phyloP scores from a whole-genome alignment of 2,329 filamentous ascomycete species.

The Elsinoe perseae region DNA sequence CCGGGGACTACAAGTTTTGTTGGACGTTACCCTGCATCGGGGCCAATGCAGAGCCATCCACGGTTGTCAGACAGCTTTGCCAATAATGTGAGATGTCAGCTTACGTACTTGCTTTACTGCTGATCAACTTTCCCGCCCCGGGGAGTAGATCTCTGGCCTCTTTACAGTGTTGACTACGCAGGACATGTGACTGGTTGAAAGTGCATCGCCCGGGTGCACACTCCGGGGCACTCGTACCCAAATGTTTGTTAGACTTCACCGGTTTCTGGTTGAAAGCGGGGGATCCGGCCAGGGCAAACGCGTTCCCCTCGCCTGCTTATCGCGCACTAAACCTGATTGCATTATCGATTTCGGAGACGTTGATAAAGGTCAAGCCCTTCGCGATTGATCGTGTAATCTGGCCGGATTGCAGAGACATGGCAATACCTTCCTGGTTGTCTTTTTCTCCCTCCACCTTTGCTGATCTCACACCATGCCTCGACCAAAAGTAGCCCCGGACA shows the following conservation, averaged over 20 bases:
- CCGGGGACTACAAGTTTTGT: background rate
- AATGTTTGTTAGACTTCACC: background rate
- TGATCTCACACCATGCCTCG: background rate
- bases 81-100: background rate
- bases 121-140: background rate
- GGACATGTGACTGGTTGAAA: background rate
- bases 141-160: background rate
- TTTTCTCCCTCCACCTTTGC: background rate
- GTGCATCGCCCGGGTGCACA: background rate
- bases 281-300: background rate
- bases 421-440: background rate
- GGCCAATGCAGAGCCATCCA: background rate
- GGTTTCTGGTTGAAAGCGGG: constrained; percentile 1
- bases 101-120: background rate
- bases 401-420: background rate
- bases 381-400: background rate
- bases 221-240: background rate
- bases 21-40: background rate
- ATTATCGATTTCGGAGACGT: background rate
- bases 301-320: background rate
- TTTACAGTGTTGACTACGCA: background rate
- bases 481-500: constrained; percentile 7
- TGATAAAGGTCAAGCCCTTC: background rate
- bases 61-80: background rate
- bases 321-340: background rate